These are phyloP conservation scores for Metschnikowia arizonensis DNA, from an alignment of 805 yeast species.

Conservation along the genomic window DNA sequence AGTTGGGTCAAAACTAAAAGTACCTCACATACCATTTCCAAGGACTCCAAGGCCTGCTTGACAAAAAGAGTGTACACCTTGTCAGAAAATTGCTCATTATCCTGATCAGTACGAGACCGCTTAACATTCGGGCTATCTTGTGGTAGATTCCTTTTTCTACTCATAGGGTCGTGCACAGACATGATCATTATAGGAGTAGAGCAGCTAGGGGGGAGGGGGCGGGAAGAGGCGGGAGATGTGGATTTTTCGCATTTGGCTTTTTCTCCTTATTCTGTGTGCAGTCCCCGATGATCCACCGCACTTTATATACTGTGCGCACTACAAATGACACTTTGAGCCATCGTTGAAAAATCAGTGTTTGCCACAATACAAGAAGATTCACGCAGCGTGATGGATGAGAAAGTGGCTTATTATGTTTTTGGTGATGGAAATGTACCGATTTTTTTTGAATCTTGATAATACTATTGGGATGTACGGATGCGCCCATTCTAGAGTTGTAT, in stretches of 20 bases:
- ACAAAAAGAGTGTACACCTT: slow-evolving; percentile 46
- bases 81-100: slow-evolving; percentile 27
- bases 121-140: slow-evolving; percentile 19
- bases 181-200: slow-evolving; percentile 27
- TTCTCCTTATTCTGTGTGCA: slow-evolving; percentile 6
- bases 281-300: slow-evolving; percentile 2
- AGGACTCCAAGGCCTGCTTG: slow-evolving; percentile 62
- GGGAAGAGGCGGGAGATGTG: slow-evolving; percentile 12
- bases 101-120: slow-evolving; percentile 18
- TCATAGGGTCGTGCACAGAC: slow-evolving; percentile 36
- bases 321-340: no score
- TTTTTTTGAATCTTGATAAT: no score
- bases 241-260: slow-evolving; percentile 7
- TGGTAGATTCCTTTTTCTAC: slow-evolving; percentile 27
- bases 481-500: no score
- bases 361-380: no score
- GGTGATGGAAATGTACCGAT: no score
- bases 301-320: background rate
- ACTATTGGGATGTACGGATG: no score
- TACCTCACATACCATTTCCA: slow-evolving; percentile 50
- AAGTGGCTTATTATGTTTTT: no score
- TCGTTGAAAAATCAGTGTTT: no score
- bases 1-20: no score
- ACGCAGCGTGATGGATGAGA: no score
- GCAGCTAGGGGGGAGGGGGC: slow-evolving; percentile 6